Percentiles rank a stretch among this genome's conserved stretches.
Conservation (phyloP, 2,329 filamentous ascomycete genomes). For the Beauveria medogensis region DNA sequence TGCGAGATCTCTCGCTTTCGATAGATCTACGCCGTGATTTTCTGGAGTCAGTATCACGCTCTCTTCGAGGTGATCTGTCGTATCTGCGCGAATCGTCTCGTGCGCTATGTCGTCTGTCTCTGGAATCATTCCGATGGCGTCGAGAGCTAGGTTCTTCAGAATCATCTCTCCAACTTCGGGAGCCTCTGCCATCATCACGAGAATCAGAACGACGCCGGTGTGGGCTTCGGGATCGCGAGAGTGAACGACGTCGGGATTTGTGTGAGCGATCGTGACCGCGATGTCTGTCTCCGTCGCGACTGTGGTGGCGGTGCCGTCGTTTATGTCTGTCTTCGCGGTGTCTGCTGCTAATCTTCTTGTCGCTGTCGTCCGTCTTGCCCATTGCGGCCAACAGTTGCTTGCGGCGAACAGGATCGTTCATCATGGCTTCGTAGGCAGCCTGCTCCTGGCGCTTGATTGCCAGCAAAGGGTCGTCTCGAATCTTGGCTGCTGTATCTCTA, state of each 20-base stretch:
- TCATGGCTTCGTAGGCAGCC: slow-evolving; percentile 69
- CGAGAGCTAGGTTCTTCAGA: slow-evolving; percentile 18
- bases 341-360: slow-evolving; percentile 31
- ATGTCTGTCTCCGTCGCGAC: slow-evolving; percentile 34
- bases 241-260: slow-evolving; percentile 34
- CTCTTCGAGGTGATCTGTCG: slow-evolving; percentile 12
- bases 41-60: slow-evolving; percentile 11
- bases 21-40: neutral
- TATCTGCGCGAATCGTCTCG: slow-evolving; percentile 14
- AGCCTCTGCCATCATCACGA: slow-evolving; percentile 14
- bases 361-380: slow-evolving; percentile 44
- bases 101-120: slow-evolving; percentile 14
- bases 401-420: slow-evolving; percentile 65
- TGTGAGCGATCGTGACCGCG: slow-evolving; percentile 32
- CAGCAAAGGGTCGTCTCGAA: slow-evolving; percentile 82
- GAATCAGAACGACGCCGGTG: slow-evolving; percentile 24
- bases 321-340: slow-evolving; percentile 29
- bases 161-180: slow-evolving; percentile 18
- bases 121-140: slow-evolving; percentile 14
- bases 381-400: slow-evolving; percentile 58
- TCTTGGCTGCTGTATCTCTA: slow-evolving; percentile 76
- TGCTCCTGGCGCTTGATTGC: slow-evolving; percentile 92
- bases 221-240: slow-evolving; percentile 38
- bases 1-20: neutral
- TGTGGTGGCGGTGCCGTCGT: slow-evolving; percentile 35